phyloP scores from a whole-genome alignment of 352 stramenopile species.

The Phytophthora melonis region DNA sequence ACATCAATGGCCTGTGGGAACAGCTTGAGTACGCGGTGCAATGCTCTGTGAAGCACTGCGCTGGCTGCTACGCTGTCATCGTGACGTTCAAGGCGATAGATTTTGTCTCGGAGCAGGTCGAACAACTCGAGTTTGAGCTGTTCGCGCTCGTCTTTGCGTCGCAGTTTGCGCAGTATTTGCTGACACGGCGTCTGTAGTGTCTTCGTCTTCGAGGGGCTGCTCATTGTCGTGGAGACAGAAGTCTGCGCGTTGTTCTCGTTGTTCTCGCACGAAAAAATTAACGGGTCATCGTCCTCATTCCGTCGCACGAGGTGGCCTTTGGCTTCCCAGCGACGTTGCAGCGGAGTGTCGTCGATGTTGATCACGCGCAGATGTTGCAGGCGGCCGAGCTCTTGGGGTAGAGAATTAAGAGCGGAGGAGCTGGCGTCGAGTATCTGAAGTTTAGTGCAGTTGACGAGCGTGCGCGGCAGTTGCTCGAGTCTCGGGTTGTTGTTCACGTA shows the following conservation, averaged over 20 bases:
- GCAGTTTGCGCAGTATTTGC: slow-evolving; percentile 64
- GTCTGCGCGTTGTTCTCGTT: slow-evolving; percentile 15
- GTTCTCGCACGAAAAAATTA: slow-evolving; percentile 17
- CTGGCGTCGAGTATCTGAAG: slow-evolving; percentile 83
- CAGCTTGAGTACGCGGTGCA: slow-evolving; percentile 66
- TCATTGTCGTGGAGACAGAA: slow-evolving; percentile 5
- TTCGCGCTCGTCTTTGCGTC: slow-evolving; percentile 69
- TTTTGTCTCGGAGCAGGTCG: slow-evolving; percentile 64
- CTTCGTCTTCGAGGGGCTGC: slow-evolving; percentile 9
- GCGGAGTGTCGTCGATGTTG: slow-evolving; percentile 77
- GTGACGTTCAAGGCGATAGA: slow-evolving; percentile 64
- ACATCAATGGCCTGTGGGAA: slow-evolving; percentile 76
- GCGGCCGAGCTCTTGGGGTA: slow-evolving; percentile 76
- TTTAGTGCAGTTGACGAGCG: slow-evolving; percentile 68
- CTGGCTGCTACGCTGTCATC: slow-evolving; percentile 33
- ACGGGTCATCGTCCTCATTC: slow-evolving; percentile 27
- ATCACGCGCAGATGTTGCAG: slow-evolving; percentile 72
- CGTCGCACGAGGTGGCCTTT: slow-evolving; percentile 61
- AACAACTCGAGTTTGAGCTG: slow-evolving; percentile 66
- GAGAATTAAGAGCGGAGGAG: slow-evolving; percentile 59
- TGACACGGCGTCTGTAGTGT: slow-evolving; percentile 43
- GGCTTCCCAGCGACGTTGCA: slow-evolving; percentile 60
- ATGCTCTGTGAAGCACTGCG: slow-evolving; percentile 39
- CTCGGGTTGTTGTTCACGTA: slow-evolving; percentile 89
- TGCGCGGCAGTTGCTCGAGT: slow-evolving; percentile 56